These are phyloP conservation scores for Spergularia azorica DNA, from an alignment of 179 eudicot species.

Conservation along the genomic window DNA sequence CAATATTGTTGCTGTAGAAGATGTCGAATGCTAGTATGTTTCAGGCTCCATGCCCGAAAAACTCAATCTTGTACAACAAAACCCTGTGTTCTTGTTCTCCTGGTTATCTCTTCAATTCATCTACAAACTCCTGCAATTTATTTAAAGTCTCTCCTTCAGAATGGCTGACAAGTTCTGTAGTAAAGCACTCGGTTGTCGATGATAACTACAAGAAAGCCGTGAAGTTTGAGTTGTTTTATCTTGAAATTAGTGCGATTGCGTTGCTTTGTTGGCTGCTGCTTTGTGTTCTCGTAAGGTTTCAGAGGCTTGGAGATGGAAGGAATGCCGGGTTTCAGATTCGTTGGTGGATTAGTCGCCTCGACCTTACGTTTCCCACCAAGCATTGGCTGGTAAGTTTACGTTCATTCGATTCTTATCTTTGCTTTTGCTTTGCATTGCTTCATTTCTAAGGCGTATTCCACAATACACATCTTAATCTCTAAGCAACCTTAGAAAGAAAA, in stretches of 20 bases:
- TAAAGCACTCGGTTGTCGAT: conserved; percentile 41
- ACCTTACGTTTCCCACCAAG: conserved; percentile 62
- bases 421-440: neutral
- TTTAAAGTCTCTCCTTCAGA: conserved; percentile 33
- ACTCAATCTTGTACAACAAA: conserved; percentile 58
- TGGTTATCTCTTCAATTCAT: conserved; percentile 48
- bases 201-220: conserved; percentile 49
- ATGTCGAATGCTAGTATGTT: neutral
- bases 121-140: conserved; percentile 40
- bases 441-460: neutral
- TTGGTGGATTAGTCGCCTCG: conserved; percentile 92
- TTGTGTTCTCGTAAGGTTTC: conserved; percentile 51
- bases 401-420: conserved; percentile 4
- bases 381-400: conserved; percentile 64
- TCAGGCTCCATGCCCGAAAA: conserved; percentile 41
- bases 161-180: conserved; percentile 46
- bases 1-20: neutral
- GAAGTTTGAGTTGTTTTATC: conserved; percentile 28
- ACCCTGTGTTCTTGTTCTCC: conserved; percentile 71
- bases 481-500: neutral
- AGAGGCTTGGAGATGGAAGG: conserved; percentile 61
- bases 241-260: conserved; percentile 44
- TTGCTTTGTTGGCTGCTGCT: conserved; percentile 56
- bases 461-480: too few relatives aligned
- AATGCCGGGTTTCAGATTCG: conserved; percentile 64